Evolutionary conservation across 2,329 filamentous ascomycete genomes (phyloP).

Genomic region (Paecilomyces dactylethromorphus): DNA sequence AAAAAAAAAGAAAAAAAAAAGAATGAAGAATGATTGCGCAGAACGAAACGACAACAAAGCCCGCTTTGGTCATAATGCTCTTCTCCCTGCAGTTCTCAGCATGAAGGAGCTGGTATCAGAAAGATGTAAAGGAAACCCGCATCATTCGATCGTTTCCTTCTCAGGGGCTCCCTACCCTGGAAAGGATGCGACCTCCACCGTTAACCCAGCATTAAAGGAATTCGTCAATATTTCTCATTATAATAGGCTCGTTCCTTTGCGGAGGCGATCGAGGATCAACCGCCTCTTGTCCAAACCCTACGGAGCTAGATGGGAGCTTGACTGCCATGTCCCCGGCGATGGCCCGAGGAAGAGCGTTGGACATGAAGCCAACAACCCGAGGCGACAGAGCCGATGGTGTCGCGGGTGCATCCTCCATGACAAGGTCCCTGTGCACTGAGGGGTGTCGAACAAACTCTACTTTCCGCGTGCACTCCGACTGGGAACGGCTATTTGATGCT

Average conservation of each 20-base stretch:
- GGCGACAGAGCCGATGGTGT: conserved; percentile 38
- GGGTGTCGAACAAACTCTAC: conserved; percentile 7
- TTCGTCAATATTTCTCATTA: conserved; percentile 41
- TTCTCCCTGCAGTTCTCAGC: conserved; percentile 14
- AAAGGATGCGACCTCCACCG: neutral
- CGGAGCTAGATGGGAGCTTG: conserved; percentile 7
- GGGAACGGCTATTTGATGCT: conserved; percentile 4
- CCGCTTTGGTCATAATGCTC: conserved; percentile 33
- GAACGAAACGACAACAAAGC: conserved; percentile 29
- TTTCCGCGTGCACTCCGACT: conserved; percentile 2
- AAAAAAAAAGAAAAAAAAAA: conserved; percentile 4
- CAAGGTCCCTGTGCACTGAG: conserved; percentile 29
- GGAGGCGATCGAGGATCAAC: conserved; percentile 36
- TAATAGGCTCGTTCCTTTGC: conserved; percentile 29
- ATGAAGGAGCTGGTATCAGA: conserved; percentile 8
- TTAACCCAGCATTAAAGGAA: conserved; percentile 28
- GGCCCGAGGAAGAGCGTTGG: conserved; percentile 29
- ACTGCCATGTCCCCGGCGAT: conserved; percentile 26
- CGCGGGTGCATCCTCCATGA: conserved; percentile 31
- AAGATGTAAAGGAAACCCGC: conserved; percentile 8
- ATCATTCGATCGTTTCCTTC: conserved; percentile 2
- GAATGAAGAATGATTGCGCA: conserved; percentile 10
- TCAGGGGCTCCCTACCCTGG: neutral
- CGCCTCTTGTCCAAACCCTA: conserved; percentile 14
- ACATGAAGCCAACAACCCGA: conserved; percentile 36